Base-by-base conservation (phyloP, 495 filamentous ascomycete genomes). In the Entonaema liquescens region DNA sequence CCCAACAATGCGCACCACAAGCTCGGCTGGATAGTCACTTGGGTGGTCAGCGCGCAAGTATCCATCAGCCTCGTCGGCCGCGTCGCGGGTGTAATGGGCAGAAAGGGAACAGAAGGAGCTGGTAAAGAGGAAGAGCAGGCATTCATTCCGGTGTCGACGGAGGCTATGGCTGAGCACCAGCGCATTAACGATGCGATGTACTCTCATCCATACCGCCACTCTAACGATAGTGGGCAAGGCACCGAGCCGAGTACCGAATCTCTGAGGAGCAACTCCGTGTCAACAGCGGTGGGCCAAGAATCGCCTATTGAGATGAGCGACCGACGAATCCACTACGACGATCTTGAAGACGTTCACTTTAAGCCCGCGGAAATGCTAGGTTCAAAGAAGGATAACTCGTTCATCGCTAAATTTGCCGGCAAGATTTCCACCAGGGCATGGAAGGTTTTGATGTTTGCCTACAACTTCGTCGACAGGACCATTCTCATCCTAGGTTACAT, bases 141-240 rank as follows among this genome's bases (percentile, higher is more conserved):
- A 9, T 91, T 93, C 75, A 84, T 94, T 36, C 91, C 89, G 5
- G 84, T 94, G 13, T 89, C 91, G 5, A 89, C 85, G 0, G 86
- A 89, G 59, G 88, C 88, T 54, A 89, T 91, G 82, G 88, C 83
- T 40, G 84, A 88, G 71, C 88, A 89, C 71, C 77, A 88, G 57
- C 85, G 83, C 65, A 68, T 70, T 29, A 72, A 67, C 62, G 61
- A 63, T 25, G 29, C 71, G 7, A 36, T 65, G 9, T 83, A 82
- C 36, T 84, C 85, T 58, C 77, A 81, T 6, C 79, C 79, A 12
- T 86, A 88, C 73, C 89, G 93, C 40, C 91, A 87, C 79, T 97
- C 93, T 5, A 84, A 90, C 55, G 95, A 97, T 77, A 97, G 94
- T 64, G 94, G 93, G 2, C 94, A 97, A 68, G 93, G 93, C 15